Evolutionary conservation across 108 stramenopile species (phyloP).

Genomic region (Fragilariopsis cylindrus): DNA sequence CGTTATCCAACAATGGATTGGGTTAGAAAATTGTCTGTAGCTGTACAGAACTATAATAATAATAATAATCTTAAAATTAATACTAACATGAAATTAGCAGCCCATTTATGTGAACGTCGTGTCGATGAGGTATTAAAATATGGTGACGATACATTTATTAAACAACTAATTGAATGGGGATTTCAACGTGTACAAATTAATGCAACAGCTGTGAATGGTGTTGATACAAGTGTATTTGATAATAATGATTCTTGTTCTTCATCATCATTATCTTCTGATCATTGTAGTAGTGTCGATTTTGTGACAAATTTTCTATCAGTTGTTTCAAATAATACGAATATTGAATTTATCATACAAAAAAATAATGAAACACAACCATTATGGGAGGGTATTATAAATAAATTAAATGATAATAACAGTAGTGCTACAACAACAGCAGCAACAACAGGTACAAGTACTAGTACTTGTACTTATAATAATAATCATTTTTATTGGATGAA

Average conservation of each 20-base stretch:
- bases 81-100: slow-evolving; percentile 78
- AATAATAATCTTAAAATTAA: too few species aligned
- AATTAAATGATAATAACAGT: slow-evolving; percentile 13
- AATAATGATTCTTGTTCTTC: too few species aligned
- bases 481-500: slow-evolving; percentile 80
- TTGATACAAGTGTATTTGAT: slow-evolving; percentile 63
- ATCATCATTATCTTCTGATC: not conserved
- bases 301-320: slow-evolving; percentile 47
- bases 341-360: slow-evolving; percentile 94
- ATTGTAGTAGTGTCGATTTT: slow-evolving; percentile 20
- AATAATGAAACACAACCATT: slow-evolving; percentile 85
- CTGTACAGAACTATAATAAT: slow-evolving; percentile 3
- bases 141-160: slow-evolving; percentile 67
- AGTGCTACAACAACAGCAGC: slow-evolving; percentile 13
- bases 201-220: slow-evolving; percentile 93
- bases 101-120: slow-evolving; percentile 87
- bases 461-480: slow-evolving; percentile 46
- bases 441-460: too few species aligned
- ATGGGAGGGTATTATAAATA: slow-evolving; percentile 63
- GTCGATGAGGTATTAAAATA: slow-evolving; percentile 79
- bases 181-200: slow-evolving; percentile 94
- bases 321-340: slow-evolving; percentile 41
- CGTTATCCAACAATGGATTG: slow-evolving; percentile 80
- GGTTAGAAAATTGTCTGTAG: slow-evolving; percentile 61
- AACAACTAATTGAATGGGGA: slow-evolving; percentile 54